A percentile compares a stretch with the other conserved stretches of the same genome.
Conservation (phyloP, 2,329 filamentous ascomycete species). For the Calcarisporium arbuscula region DNA sequence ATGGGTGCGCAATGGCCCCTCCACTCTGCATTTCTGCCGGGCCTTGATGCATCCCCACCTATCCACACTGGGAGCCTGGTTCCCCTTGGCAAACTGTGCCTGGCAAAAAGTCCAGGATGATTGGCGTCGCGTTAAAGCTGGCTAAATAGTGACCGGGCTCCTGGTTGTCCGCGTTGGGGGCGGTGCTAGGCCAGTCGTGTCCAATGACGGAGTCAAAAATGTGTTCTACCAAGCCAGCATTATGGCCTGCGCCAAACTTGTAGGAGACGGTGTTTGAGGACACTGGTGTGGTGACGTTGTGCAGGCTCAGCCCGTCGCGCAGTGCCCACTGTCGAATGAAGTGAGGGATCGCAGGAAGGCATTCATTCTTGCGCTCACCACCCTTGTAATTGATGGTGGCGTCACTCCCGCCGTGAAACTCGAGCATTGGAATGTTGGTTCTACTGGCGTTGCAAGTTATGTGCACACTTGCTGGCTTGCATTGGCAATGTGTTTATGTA, state of each 20-base stretch:
- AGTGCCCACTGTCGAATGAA: slow-evolving; percentile 30
- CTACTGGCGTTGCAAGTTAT: slow-evolving; percentile 31
- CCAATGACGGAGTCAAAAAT: slow-evolving; percentile 22
- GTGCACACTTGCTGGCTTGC: slow-evolving; percentile 25
- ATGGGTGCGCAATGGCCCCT: too few relatives aligned
- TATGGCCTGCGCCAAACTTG: slow-evolving; percentile 25
- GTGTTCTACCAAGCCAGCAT: slow-evolving; percentile 19
- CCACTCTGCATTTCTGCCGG: too few relatives aligned
- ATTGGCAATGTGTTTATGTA: slow-evolving; percentile 26
- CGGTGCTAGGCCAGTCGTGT: slow-evolving; percentile 33
- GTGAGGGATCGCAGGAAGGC: slow-evolving; percentile 34
- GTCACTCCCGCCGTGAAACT: slow-evolving; percentile 43
- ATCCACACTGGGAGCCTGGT: too few relatives aligned
- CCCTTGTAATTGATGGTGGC: slow-evolving; percentile 38
- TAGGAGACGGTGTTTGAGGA: slow-evolving; percentile 19
- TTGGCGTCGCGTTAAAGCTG: slow-evolving; percentile 28
- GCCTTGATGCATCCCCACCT: too few relatives aligned
- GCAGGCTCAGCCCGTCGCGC: slow-evolving; percentile 18
- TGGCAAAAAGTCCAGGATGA: slow-evolving; percentile 37
- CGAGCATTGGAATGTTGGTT: slow-evolving; percentile 34
- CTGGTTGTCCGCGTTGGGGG: slow-evolving; percentile 26
- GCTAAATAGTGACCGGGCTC: slow-evolving; percentile 21
- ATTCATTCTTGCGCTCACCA: slow-evolving; percentile 31
- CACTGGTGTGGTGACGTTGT: slow-evolving; percentile 7
- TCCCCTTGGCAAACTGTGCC: too few relatives aligned